Evolutionary conservation across 2,329 filamentous ascomycete species (phyloP).

Genomic region (Aspergillus sp.): DNA sequence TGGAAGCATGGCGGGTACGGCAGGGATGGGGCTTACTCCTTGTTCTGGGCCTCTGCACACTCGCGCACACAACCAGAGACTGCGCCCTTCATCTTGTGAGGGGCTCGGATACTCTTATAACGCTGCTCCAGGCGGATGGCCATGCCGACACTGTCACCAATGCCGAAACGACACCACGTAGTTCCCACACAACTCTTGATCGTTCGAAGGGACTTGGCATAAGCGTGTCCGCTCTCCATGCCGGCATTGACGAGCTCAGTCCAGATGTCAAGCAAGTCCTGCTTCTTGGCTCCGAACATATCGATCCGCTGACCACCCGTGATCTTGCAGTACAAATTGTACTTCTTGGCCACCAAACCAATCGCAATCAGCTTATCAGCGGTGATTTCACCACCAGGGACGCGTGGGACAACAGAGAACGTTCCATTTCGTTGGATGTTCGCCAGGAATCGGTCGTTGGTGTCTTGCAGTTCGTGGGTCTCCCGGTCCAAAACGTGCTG

Average conservation of each 20-base stretch:
- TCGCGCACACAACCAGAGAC: constrained; percentile 90
- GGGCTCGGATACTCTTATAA: constrained; percentile 85
- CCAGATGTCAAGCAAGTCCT: constrained; percentile 83
- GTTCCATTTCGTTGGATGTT: constrained; percentile 93
- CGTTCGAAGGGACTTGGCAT: constrained; percentile 83
- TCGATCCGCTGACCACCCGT: constrained; percentile 90
- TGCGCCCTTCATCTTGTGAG: constrained; percentile 89
- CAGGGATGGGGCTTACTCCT: constrained; percentile 61
- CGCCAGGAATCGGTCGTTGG: constrained; percentile 82
- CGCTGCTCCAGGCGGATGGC: constrained; percentile 83
- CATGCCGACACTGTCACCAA: constrained; percentile 89
- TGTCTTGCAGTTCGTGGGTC: constrained; percentile 77
- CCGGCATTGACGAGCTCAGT: constrained; percentile 74
- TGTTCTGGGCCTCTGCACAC: constrained; percentile 88
- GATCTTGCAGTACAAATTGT: constrained; percentile 84
- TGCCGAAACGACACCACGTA: constrained; percentile 86
- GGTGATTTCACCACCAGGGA: constrained; percentile 83
- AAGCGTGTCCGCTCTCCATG: constrained; percentile 88
- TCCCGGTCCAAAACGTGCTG: constrained; percentile 73
- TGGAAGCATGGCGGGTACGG: neutral
- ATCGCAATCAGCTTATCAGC: constrained; percentile 82
- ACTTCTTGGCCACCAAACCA: constrained; percentile 80
- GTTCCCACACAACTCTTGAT: constrained; percentile 91
- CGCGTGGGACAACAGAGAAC: constrained; percentile 81
- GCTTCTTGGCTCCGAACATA: constrained; percentile 87